Base-by-base conservation (phyloP, 345 rosid species). In the Crucihimalaya himalaica region DNA sequence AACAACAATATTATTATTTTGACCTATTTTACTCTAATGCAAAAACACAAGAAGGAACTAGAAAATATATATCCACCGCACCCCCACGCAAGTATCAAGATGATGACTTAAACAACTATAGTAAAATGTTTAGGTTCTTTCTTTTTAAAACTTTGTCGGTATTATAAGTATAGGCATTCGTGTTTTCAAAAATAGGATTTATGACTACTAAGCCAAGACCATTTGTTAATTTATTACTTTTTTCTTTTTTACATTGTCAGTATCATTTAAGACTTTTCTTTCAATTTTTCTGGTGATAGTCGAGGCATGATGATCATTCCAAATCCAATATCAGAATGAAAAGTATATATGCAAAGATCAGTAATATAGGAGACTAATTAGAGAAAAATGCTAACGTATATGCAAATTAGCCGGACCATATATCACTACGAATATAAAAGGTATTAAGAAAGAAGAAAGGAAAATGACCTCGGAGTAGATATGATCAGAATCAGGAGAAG, bases 401-500 rank as follows among this genome's bases (percentile, higher is more conserved):
- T 19, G 69, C 39, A 50, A 60, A 57, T 66, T 47, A 57, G 23
- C 1, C 20, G 21, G 29, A 60, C 25, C 23, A 53, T 52, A 67
- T 8, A 52, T 45, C 31, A 70, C n/a, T n/a, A n/a, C 4, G 47
- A 70, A 20, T 19, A 64, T 10, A 14, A 27, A 31, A 53, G 15
- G 1, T 54, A 16, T 15, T 16, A 45, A 39, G 29, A 13, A 2
- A 35, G 11, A 19, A 27, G 6, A 8, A 16, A 19, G 8, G 8
- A 66, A 39, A 32, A 21, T 16, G 46, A 78, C 98, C 99, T 95
- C 96, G 14, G 92, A 82, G 83, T 92, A 90, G 82, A 90, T 84
- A 67, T 83, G 88, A 75, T 90, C 97, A 34, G 99, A 92, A 76
- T 85, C 89, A 70, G 88, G 79, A 48, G 98, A 88, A 43, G 94